Percentiles rank a stretch among this genome's conserved stretches.
phyloP scores from a whole-genome alignment of 116 monocot genomes.

The Trichopus zeylanicus region DNA sequence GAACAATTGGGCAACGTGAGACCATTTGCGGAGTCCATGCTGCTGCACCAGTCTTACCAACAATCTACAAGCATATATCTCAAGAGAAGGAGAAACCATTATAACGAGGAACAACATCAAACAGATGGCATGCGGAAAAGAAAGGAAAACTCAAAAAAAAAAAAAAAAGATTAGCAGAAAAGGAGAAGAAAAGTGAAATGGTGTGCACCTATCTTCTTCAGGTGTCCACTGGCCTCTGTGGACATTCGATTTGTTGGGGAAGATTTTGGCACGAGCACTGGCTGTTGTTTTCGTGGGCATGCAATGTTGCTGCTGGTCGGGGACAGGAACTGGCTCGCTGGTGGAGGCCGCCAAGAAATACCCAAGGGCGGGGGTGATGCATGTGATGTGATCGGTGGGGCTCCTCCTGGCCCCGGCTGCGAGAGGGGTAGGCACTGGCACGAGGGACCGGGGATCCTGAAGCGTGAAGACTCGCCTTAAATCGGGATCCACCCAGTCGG shows the following conservation, averaged over 20 bases:
- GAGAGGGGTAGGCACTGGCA: background rate
- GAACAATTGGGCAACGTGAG: conserved; percentile 35
- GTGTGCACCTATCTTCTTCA: conserved; percentile 45
- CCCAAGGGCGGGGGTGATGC: background rate
- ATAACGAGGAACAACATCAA: too few species aligned
- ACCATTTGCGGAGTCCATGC: conserved; percentile 47
- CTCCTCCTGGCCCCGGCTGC: background rate
- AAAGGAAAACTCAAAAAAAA: background rate
- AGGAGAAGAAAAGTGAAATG: background rate
- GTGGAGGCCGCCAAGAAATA: too few species aligned
- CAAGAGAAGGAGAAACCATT: too few species aligned
- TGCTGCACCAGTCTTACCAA: conserved; percentile 32
- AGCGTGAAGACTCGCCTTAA: too few species aligned
- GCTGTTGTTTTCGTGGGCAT: background rate
- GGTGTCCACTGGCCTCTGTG: conserved; percentile 50
- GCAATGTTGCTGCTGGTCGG: background rate
- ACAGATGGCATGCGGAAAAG: too few species aligned
- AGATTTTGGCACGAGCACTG: conserved; percentile 2
- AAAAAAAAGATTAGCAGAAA: too few species aligned
- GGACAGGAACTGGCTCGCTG: too few species aligned
- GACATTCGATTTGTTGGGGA: conserved; percentile 17
- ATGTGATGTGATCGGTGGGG: conserved; percentile 1
- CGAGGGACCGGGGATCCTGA: too few species aligned
- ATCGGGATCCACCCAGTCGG: too few species aligned
- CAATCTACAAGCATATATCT: conserved; percentile 9